These are phyloP conservation scores for Colletotrichum horii DNA, from an alignment of 2,329 filamentous ascomycete genomes.

Conservation along the genomic window DNA sequence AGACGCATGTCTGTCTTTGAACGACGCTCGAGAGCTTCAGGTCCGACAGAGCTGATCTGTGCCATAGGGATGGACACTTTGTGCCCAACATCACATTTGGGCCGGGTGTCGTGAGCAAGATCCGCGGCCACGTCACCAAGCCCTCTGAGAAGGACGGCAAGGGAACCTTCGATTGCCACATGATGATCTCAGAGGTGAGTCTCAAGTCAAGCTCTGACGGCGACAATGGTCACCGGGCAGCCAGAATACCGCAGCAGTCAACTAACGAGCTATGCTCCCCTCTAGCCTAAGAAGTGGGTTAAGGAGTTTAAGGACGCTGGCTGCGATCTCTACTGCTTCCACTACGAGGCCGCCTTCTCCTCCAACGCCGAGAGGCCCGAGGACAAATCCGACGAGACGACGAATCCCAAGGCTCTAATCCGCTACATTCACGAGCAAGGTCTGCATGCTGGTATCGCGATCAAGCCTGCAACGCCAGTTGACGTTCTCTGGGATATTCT, in stretches of 20 bases:
- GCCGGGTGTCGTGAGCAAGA: slow-evolving; percentile 92
- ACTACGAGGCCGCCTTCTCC: slow-evolving; percentile 95
- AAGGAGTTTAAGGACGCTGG: slow-evolving; percentile 92
- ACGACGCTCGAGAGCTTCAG: background rate
- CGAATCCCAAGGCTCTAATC: slow-evolving; percentile 84
- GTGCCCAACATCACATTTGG: slow-evolving; percentile 99
- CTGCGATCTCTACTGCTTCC: slow-evolving; percentile 99
- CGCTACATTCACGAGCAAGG: slow-evolving; percentile 88
- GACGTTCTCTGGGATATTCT: slow-evolving; percentile 93
- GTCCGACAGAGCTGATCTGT: background rate
- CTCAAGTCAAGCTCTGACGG: background rate
- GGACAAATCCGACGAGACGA: slow-evolving; percentile 70
- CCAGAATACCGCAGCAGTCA: background rate
- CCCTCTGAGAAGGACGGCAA: slow-evolving; percentile 73
- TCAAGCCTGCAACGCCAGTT: slow-evolving; percentile 91
- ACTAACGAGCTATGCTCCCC: background rate
- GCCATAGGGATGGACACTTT: slow-evolving; percentile 90
- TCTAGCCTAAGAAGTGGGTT: slow-evolving; percentile 95
- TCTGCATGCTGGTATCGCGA: slow-evolving; percentile 90
- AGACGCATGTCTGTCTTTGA: background rate
- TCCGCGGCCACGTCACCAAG: slow-evolving; percentile 82
- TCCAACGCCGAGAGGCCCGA: slow-evolving; percentile 83
- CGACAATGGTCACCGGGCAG: background rate
- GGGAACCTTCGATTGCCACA: slow-evolving; percentile 98
- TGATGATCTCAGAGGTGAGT: slow-evolving; percentile 97